Evolutionary conservation across 116 monocot genomes (phyloP).

Genomic region (Trichopus zeylanicus): DNA sequence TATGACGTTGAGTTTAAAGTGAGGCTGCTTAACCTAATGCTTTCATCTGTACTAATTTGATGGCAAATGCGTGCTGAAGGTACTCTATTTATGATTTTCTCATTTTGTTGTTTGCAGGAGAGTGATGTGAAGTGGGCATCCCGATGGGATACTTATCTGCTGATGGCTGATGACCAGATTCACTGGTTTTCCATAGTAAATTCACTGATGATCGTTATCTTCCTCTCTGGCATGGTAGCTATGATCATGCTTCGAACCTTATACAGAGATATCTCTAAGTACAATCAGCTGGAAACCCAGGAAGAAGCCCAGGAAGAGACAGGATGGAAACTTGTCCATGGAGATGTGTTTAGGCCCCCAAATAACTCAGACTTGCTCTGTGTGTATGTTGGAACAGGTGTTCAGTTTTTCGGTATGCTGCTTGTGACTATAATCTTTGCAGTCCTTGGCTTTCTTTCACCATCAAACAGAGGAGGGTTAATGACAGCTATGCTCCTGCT

Average conservation of each 20-base stretch:
- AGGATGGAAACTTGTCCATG: conserved; percentile 90
- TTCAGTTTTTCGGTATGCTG: conserved; percentile 80
- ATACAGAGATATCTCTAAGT: conserved; percentile 84
- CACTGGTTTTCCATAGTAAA: conserved; percentile 99
- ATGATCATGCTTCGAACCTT: conserved; percentile 97
- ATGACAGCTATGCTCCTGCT: conserved; percentile 88
- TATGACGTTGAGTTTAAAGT: conserved; percentile 87
- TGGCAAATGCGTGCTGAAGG: neutral
- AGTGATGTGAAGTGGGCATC: conserved; percentile 91
- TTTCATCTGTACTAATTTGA: neutral
- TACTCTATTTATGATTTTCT: neutral
- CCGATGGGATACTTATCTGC: conserved; percentile 94
- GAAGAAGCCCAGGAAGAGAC: conserved; percentile 97
- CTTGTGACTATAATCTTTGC: conserved; percentile 76
- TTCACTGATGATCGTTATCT: conserved; percentile 87
- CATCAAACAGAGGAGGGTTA: conserved; percentile 82
- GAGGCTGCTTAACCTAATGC: neutral
- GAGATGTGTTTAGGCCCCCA: conserved; percentile 85
- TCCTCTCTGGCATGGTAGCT: conserved; percentile 95
- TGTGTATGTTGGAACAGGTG: conserved; percentile 77
- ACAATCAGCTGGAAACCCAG: conserved; percentile 93
- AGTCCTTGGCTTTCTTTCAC: conserved; percentile 77
- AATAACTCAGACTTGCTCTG: conserved; percentile 63
- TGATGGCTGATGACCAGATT: conserved; percentile 94
- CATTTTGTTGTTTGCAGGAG: conserved; percentile 27